Evolutionary conservation across 441 rosid species (phyloP).

Genomic region (Gossypium schwendimanii): DNA sequence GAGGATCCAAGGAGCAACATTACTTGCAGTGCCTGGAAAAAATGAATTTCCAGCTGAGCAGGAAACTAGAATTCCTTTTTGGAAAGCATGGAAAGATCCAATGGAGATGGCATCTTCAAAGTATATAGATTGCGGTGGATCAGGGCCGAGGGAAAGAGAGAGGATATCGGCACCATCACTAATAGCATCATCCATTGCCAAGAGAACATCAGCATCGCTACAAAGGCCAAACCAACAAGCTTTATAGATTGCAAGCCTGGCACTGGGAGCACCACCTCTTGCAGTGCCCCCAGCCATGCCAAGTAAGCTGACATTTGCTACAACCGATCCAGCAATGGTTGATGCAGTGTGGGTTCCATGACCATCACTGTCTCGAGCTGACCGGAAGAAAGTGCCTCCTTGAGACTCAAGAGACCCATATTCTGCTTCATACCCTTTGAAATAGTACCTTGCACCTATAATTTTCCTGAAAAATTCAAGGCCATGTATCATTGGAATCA

Average conservation of each 20-base stretch:
- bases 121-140: constrained; percentile 27
- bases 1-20: constrained; percentile 50
- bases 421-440: constrained; percentile 35
- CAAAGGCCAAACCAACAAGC: constrained; percentile 37
- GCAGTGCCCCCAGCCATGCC: constrained; percentile 44
- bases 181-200: constrained; percentile 44
- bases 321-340: constrained; percentile 33
- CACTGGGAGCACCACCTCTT: constrained; percentile 41
- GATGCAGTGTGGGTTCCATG: constrained; percentile 46
- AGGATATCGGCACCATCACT: constrained; percentile 39
- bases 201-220: constrained; percentile 32
- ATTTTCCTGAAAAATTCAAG: constrained; percentile 31
- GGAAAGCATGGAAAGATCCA: constrained; percentile 46
- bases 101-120: constrained; percentile 27
- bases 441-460: constrained; percentile 41
- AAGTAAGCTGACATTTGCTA: constrained; percentile 29
- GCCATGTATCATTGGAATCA: neutral
- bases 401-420: constrained; percentile 32
- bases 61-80: constrained; percentile 35
- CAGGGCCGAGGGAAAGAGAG: constrained; percentile 42
- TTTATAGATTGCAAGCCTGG: constrained; percentile 46
- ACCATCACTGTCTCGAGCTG: constrained; percentile 38
- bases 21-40: constrained; percentile 28
- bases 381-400: constrained; percentile 26
- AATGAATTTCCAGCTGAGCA: constrained; percentile 41